A percentile compares a stretch with the other conserved stretches of the same genome.
These are phyloP conservation scores for Penicillium pancosmium DNA, from an alignment of 495 filamentous ascomycete species.

Conservation along the genomic window DNA sequence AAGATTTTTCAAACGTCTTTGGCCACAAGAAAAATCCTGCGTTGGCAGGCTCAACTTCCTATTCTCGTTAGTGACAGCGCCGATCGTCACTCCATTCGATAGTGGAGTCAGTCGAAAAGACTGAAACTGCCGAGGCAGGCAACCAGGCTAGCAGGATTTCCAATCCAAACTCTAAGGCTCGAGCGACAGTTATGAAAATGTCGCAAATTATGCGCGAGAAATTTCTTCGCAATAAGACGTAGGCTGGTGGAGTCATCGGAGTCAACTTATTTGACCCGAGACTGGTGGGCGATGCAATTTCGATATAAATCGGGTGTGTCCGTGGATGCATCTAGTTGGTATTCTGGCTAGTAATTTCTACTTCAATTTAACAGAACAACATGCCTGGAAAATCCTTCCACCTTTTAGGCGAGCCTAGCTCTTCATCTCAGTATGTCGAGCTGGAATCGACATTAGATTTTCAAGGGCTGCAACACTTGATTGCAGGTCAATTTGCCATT, in stretches of 20 bases:
- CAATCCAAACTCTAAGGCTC: conserved; percentile 1
- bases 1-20: background rate
- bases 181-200: conserved; percentile 3
- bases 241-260: conserved; percentile 7
- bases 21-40: background rate
- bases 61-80: background rate
- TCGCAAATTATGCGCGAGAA: conserved; percentile 1
- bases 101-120: conserved; percentile 15
- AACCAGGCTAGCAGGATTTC: background rate
- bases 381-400: conserved; percentile 47
- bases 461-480: conserved; percentile 38
- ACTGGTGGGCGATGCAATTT: conserved; percentile 1
- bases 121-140: conserved; percentile 25
- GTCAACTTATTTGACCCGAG: background rate
- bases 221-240: background rate
- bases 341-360: background rate
- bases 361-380: background rate
- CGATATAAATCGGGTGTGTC: conserved; percentile 17
- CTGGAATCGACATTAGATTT: conserved; percentile 34
- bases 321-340: background rate
- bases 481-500: conserved; percentile 49
- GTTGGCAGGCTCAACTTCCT: background rate
- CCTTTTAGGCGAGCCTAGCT: conserved; percentile 44
- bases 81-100: conserved; percentile 15
- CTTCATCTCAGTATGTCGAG: conserved; percentile 41